Evolutionary conservation across 202 grass and related monocot species (phyloP).

Genomic region (Zoysia matrella): DNA sequence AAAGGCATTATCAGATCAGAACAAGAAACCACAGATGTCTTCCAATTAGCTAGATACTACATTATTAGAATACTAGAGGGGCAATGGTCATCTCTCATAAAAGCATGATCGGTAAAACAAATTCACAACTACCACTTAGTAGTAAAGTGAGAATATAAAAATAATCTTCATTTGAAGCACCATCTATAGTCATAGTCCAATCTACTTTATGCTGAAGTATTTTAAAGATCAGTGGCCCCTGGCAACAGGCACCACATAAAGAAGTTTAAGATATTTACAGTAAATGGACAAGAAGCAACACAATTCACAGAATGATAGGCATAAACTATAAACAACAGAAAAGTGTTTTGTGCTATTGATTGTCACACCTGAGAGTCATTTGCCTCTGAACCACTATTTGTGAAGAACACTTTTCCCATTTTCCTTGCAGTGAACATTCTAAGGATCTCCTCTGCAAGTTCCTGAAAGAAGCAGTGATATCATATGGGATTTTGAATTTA

Average conservation of each 20-base stretch:
- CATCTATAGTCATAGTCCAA: conserved; percentile 10
- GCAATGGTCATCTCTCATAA: conserved; percentile 16
- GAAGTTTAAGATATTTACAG: conserved; percentile 3
- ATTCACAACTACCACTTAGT: neutral
- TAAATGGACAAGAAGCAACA: conserved; percentile 8
- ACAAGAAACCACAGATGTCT: neutral
- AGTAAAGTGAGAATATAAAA: neutral
- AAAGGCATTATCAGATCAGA: conserved; percentile 11
- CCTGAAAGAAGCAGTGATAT: conserved; percentile 48
- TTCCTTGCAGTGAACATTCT: conserved; percentile 73
- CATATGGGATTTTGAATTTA: neutral
- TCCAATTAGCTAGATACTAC: neutral
- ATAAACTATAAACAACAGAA: neutral
- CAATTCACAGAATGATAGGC: neutral
- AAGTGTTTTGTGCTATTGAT: neutral
- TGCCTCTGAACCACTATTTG: conserved; percentile 10
- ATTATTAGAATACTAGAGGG: neutral
- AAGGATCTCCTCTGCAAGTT: conserved; percentile 76
- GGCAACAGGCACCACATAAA: neutral
- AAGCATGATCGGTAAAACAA: neutral
- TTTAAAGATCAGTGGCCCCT: neutral
- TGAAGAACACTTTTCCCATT: conserved; percentile 90
- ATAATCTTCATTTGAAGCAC: neutral
- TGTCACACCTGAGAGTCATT: conserved; percentile 79
- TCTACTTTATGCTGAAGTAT: neutral